These are phyloP conservation scores for Hymenoscyphus fraxineus DNA, from an alignment of 2,329 filamentous ascomycete species.

Conservation along the genomic window DNA sequence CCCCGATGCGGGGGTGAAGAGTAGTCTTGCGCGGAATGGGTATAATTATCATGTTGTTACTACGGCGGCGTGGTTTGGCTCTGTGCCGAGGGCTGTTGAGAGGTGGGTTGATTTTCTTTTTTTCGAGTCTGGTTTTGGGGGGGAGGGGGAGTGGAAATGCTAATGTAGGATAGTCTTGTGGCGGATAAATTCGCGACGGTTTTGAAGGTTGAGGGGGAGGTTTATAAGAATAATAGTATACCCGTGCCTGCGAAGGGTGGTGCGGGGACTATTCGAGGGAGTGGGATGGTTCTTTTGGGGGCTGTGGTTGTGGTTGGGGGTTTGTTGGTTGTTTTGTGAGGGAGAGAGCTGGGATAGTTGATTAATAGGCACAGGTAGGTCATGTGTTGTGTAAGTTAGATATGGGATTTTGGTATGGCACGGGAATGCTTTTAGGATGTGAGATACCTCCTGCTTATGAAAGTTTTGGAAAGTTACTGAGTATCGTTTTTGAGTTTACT, in stretches of 20 bases:
- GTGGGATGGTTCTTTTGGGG: background rate
- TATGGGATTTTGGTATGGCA: background rate
- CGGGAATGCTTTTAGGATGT: background rate
- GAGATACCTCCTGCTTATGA: background rate
- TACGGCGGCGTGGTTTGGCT: background rate
- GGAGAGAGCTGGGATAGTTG: background rate
- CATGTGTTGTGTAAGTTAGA: background rate
- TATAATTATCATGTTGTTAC: slow-evolving; percentile 1
- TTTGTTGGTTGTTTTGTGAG: background rate
- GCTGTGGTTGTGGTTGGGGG: background rate
- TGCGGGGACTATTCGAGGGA: background rate
- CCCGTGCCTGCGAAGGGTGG: background rate
- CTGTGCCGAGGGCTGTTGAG: background rate
- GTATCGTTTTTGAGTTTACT: too few relatives aligned
- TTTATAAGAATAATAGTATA: background rate
- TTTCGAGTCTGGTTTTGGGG: too few relatives aligned
- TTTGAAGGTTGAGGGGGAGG: background rate
- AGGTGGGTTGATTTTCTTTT: background rate
- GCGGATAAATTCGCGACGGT: slow-evolving; percentile 13
- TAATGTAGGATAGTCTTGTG: background rate
- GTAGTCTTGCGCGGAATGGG: slow-evolving; percentile 10
- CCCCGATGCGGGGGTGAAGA: slow-evolving; percentile 12
- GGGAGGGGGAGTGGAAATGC: too few relatives aligned
- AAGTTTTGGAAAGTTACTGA: too few relatives aligned
- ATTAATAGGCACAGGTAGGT: background rate